A percentile compares a stretch with the other conserved stretches of the same genome.
phyloP scores from a whole-genome alignment of 1,284 basidiomycete genomes.

The Vanrija pseudolonga region DNA sequence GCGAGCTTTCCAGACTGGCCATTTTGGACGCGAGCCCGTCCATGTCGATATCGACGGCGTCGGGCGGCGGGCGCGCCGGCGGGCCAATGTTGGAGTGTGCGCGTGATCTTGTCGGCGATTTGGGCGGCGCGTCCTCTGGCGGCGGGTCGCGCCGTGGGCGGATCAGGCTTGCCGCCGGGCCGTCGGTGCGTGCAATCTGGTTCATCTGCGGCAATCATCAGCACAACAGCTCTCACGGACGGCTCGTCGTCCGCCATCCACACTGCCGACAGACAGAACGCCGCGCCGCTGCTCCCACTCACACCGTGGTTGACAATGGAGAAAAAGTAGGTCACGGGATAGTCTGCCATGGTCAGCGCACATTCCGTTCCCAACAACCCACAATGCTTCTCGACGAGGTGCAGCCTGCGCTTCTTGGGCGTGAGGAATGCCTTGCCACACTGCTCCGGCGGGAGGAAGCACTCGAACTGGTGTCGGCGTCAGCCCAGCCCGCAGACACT shows the following conservation, averaged over 20 bases:
- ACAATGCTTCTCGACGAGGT: conserved; percentile 73
- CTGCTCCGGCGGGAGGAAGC: conserved; percentile 58
- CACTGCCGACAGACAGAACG: too few species aligned
- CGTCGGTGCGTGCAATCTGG: conserved; percentile 34
- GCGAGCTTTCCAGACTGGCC: conserved; percentile 26
- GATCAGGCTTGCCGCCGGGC: conserved; percentile 35
- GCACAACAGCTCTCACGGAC: too few species aligned
- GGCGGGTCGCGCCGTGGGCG: conserved; percentile 22
- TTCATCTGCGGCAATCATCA: conserved; percentile 41
- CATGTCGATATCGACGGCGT: conserved; percentile 10
- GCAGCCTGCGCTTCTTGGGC: conserved; percentile 72
- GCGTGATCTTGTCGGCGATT: background rate
- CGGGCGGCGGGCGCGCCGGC: background rate
- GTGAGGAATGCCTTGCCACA: conserved; percentile 65
- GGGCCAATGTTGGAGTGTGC: background rate
- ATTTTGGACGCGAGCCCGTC: conserved; percentile 22
- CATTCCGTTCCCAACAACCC: conserved; percentile 1
- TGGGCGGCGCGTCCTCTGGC: background rate
- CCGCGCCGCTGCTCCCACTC: too few species aligned
- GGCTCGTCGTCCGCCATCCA: too few species aligned
- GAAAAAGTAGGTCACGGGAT: conserved; percentile 83
- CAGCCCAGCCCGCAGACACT: background rate
- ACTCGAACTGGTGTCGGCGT: conserved; percentile 63
- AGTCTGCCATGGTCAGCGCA: conserved; percentile 46
- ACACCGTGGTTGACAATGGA: conserved; percentile 82